Percentiles rank a stretch among this genome's conserved stretches.
Conservation (phyloP, 352 stramenopile species). For the Blastocystis sp. region DNA sequence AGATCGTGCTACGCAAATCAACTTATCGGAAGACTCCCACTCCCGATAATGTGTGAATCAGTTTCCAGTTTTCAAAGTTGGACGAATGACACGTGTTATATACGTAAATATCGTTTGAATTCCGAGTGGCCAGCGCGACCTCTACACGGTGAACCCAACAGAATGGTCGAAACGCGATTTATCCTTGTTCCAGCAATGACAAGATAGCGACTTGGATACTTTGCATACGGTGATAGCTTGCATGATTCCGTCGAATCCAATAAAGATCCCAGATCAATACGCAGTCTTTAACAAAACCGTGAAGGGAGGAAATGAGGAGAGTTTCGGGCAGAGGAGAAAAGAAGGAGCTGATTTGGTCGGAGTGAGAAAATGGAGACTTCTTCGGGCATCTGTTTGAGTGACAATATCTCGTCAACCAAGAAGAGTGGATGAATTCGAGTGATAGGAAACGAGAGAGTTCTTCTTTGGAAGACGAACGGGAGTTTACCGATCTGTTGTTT, state of each 20-base stretch:
- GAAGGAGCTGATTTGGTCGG: no score
- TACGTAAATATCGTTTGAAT: constrained; percentile 18
- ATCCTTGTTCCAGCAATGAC: constrained; percentile 50
- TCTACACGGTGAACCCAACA: background rate
- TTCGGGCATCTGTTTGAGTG: no score
- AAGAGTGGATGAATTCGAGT: background rate
- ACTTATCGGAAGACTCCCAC: background rate
- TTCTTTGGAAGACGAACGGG: background rate
- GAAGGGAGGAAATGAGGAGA: no score
- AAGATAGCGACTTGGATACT: constrained; percentile 37
- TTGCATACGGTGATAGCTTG: constrained; percentile 17
- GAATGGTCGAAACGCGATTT: background rate
- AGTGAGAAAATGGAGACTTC: no score
- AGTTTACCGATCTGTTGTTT: constrained; percentile 41
- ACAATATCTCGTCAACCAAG: background rate
- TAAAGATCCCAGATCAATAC: background rate
- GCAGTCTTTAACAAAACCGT: background rate
- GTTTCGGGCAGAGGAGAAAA: no score
- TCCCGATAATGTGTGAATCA: constrained; percentile 17
- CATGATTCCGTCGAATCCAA: background rate
- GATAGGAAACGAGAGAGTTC: background rate
- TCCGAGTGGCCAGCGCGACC: constrained; percentile 6
- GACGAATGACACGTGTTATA: constrained; percentile 1
- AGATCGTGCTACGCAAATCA: constrained; percentile 33
- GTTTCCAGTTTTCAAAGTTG: constrained; percentile 37